Evolutionary conservation across 2,329 filamentous ascomycete species (phyloP), one percentile per base, ranked within the genome.

Genomic region (Scedosporium minutisporum): DNA sequence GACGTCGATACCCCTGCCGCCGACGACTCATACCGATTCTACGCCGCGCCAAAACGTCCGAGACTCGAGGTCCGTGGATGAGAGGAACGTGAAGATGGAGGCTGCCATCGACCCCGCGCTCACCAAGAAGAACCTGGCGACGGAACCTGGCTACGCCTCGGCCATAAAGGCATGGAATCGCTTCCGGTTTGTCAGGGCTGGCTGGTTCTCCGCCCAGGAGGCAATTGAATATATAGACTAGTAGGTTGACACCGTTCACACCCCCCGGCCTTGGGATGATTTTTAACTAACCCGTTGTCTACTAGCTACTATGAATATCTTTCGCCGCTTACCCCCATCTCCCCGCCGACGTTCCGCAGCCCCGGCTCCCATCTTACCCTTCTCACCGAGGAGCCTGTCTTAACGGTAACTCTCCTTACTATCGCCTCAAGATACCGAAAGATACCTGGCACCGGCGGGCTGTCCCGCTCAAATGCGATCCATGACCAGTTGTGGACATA

Each of bases 401-500:
- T 99, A 10, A 89, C 91, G 1, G 89, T 97, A 42, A 96, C 93
- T 0, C 85, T 99, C 38, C 81, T 99, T 64, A 96, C 93, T 6
- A 95, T 97, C 61, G 85, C 95, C 2, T 96, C 93, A 4, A 86
- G 95, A 60, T 96, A 97, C 72, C 88, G 89, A 72, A 85, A 85
- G 64, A 86, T 96, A 58, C 82, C 87, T 21, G 91, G 91, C 1
- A 87, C 93, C 0, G 92, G 91, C 2, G 89, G 90, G 0, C 82
- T 87, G 65, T 96, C 91, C 58, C 87, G 95, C 60, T 91, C 92
- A 0, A 91, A 95, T 69, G 89, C 91, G 58, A 96, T 99, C 62
- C 95, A 97, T 67, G 91, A 97, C 69, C 92, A 96, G 73, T 83
- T 97, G 4, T 99, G 95, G 95, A 90, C 87, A 33, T 96, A 97